Evolutionary conservation across 345 rosid genomes (phyloP), one percentile per base, ranked within the genome.

Genomic region (Melastoma malabathricum): DNA sequence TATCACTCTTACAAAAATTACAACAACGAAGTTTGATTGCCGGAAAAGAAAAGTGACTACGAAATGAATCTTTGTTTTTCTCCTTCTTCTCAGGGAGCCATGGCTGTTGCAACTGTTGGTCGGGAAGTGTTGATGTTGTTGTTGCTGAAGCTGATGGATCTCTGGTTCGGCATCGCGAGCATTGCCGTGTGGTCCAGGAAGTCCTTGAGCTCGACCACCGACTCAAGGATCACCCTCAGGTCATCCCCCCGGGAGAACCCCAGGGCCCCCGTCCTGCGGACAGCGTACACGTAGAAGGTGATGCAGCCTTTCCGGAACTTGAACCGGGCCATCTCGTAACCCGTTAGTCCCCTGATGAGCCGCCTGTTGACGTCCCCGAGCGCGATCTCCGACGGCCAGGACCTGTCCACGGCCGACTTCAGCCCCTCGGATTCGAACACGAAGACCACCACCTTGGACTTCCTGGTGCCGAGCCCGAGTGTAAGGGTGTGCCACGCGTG

Each of bases 401-500:
- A 46, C 61, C 80, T 60, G 61, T 84, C 81, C 0, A 67, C 76
- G 8, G 81, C 68, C 13, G 65, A 13, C 57, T 76, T 87, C 81
- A 82, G 64, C 8, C 72, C 47, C 59, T 84, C 96, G 0, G 98
- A 79, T 43, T 86, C 98, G 46, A 86, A 86, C 15, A 92, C 89
- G 57, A 92, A 87, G 13, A 92, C 54, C 0, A 84, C 63, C 0
- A 92, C 87, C 54, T 92, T 87, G 0, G 98, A 86, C 51, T 84
- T 92, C 60, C 68, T 87, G 9, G 98, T 87, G 6, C 98, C 96
- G 0, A 92, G 74, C 2, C 98, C 98, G 15, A 92, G 83, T 3
- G 96, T 87, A 0, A 92, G 66, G 15, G 98, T 92, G 44, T 92
- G 96, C 98, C 94, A 92, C 5, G 98, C 98, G 47, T 80, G 96